phyloP scores from a whole-genome alignment of 495 filamentous ascomycete genomes.

The Penicillium daleae region DNA sequence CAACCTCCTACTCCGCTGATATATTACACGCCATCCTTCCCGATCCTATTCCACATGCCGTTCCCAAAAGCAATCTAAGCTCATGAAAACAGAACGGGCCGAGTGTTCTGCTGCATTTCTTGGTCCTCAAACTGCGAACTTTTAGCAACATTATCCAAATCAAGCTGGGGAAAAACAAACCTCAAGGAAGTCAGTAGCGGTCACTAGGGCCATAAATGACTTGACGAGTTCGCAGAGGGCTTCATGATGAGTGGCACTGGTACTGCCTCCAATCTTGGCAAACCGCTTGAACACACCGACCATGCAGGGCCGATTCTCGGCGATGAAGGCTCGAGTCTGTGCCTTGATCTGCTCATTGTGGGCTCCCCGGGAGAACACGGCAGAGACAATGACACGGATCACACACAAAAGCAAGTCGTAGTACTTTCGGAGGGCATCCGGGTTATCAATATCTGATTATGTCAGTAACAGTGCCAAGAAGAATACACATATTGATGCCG shows the following conservation, averaged over 20 bases:
- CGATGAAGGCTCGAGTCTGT: constrained; percentile 74
- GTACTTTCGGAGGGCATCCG: constrained; percentile 73
- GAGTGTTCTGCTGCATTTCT: constrained; percentile 39
- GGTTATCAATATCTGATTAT: constrained; percentile 62
- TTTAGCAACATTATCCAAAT: constrained; percentile 16
- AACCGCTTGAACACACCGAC: constrained; percentile 90
- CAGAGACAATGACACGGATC: constrained; percentile 77
- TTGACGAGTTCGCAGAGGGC: constrained; percentile 59
- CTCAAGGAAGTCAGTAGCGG: constrained; percentile 63
- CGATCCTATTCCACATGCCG: not conserved
- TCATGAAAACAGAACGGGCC: constrained; percentile 46
- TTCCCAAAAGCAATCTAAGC: not conserved
- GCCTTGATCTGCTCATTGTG: constrained; percentile 78
- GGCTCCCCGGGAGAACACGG: constrained; percentile 74
- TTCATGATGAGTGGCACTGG: constrained; percentile 41
- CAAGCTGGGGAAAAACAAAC: constrained; percentile 40
- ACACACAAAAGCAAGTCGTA: constrained; percentile 82
- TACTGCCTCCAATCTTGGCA: constrained; percentile 70
- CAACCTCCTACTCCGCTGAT: constrained; percentile 25
- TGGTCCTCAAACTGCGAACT: constrained; percentile 45
- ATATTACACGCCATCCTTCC: constrained; percentile 25
- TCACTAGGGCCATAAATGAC: constrained; percentile 61
- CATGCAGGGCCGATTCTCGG: constrained; percentile 76
- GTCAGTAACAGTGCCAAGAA: constrained; percentile 23
- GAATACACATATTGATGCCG: not conserved